Conservation (phyloP, 129 eudicot species). For the Tagetes erecta region DNA sequence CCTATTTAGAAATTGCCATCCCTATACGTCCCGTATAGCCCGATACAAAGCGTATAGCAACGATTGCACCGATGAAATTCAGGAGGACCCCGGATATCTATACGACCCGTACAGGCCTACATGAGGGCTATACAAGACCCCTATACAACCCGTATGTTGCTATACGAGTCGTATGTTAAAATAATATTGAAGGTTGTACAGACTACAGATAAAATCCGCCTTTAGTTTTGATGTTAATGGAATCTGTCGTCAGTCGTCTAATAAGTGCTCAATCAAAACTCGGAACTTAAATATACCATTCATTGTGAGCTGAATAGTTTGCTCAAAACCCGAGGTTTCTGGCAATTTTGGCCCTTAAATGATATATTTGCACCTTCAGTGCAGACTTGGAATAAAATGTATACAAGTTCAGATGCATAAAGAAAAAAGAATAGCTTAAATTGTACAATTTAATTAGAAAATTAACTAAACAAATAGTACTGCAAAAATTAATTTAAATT, state of each 20-base stretch:
- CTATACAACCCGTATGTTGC: too few species aligned
- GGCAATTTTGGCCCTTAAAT: neutral
- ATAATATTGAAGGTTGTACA: too few species aligned
- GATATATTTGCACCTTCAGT: neutral
- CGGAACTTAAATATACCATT: neutral
- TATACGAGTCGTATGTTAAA: too few species aligned
- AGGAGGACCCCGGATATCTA: too few species aligned
- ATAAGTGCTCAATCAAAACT: slow-evolving; percentile 2
- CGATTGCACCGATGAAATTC: too few species aligned
- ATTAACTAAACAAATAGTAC: neutral
- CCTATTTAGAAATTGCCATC: too few species aligned
- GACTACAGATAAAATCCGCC: too few species aligned
- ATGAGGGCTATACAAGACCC: too few species aligned
- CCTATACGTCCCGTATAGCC: too few species aligned
- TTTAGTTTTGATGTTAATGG: neutral
- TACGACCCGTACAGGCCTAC: too few species aligned
- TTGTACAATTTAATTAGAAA: neutral
- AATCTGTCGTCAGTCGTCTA: neutral
- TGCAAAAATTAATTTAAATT: neutral
- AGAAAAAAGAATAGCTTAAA: neutral
- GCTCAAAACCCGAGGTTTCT: neutral
- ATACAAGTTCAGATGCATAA: slow-evolving; percentile 2
- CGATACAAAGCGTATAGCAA: too few species aligned
- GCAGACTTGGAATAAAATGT: neutral
- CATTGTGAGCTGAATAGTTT: neutral